Evolutionary conservation across 345 rosid species (phyloP), one percentile per base, ranked within the genome.

Genomic region (Jatropha curcas): DNA sequence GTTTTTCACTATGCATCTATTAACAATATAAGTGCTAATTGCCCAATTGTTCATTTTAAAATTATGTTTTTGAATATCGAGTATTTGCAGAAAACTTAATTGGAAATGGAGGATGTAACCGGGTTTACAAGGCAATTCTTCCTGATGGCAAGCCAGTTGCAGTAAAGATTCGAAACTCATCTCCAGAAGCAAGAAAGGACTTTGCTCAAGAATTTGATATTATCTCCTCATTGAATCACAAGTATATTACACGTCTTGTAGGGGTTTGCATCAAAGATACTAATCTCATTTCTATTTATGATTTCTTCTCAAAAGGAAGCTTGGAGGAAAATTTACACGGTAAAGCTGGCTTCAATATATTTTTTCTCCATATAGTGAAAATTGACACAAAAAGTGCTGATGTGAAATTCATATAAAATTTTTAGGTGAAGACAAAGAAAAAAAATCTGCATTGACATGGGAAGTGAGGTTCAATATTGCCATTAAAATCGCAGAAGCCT

Each of bases 71-170:
- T n/a, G n/a, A n/a, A n/a, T n/a, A n/a, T n/a, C n/a, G n/a, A n/a
- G n/a, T n/a, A n/a, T n/a, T 75, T 65, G 50, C 76, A 92, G 99
- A 80, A 75, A 91, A 88, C 68, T 60, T 92, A 30, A 88, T 86
- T 19, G 99, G 96, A 25, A 84, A 89, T 78, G 98, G 99, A 70
- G 99, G 97, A 30, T 87, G 86, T 53, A 92, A 87, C 76, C 82
- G 74, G 17, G 98, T 95, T 0, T 95, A 88, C 66, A 92, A 82
- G 74, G 98, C 98, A 14, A 73, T 74, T 62, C 90, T 92, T 72
- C 87, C 81, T 2, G 97, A 89, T 81, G 92, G 98, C 16, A 88
- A 82, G 65, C 78, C 73, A 9, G 84, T 89, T 57, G 99, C 97
- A 0, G 86, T 92, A 39, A 95, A 92, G 84, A 83, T 88, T 77